These are phyloP conservation scores for Diplodia intermedia DNA, from an alignment of 2,329 filamentous ascomycete genomes.

Conservation along the genomic window DNA sequence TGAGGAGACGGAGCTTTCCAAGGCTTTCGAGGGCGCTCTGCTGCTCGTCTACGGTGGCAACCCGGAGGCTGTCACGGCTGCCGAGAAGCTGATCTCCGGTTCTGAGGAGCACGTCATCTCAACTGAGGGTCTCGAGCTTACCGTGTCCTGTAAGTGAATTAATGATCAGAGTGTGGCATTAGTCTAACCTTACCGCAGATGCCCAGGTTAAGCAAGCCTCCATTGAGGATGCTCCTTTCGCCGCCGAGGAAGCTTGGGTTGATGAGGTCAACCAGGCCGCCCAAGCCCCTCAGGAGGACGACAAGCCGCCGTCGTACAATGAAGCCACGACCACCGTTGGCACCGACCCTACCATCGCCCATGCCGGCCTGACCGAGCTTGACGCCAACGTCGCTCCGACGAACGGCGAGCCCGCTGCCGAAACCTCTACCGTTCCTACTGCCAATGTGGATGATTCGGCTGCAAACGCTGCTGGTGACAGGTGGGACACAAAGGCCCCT, in stretches of 20 bases:
- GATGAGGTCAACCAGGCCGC: conserved; percentile 56
- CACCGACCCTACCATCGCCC: conserved; percentile 71
- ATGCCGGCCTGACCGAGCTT: conserved; percentile 73
- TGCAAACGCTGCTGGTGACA: conserved; percentile 63
- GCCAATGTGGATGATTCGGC: conserved; percentile 50
- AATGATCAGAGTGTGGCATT: conserved; percentile 5
- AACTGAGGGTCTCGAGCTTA: conserved; percentile 68
- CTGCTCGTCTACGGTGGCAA: conserved; percentile 81
- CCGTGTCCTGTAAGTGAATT: conserved; percentile 71
- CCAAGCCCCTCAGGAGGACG: conserved; percentile 39
- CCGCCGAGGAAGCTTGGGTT: conserved; percentile 58
- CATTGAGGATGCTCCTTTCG: conserved; percentile 60
- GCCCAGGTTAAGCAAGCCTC: conserved; percentile 64
- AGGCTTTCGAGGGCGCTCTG: conserved; percentile 80
- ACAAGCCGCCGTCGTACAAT: too few species aligned
- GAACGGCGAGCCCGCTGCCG: conserved; percentile 42
- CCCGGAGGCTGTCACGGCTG: conserved; percentile 73
- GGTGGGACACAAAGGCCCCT: conserved; percentile 67
- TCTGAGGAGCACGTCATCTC: conserved; percentile 70
- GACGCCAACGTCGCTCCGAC: conserved; percentile 49
- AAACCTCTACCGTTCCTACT: conserved; percentile 45
- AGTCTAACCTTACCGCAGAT: conserved; percentile 50
- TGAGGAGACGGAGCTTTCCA: conserved; percentile 76
- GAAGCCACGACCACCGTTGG: conserved; percentile 43
- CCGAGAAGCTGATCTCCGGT: conserved; percentile 78